A percentile compares a stretch with the other conserved stretches of the same genome.
Conservation (phyloP, 345 rosid species). For the Lumnitzera racemosa region DNA sequence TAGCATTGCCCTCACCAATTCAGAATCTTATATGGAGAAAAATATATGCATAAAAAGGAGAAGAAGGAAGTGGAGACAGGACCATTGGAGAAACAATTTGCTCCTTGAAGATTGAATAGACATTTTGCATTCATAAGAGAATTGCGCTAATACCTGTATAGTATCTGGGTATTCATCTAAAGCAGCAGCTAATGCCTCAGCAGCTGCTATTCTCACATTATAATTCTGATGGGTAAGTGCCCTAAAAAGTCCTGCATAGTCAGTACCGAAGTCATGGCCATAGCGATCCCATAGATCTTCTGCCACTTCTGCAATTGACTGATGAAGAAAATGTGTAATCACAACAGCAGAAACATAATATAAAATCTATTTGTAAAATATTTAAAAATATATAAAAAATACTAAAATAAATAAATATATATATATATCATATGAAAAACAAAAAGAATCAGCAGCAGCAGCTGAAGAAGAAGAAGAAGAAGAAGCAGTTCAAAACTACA, state of each 20-base stretch:
- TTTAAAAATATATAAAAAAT: too few relatives aligned
- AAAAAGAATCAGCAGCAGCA: too few relatives aligned
- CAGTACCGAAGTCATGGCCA: conserved; percentile 83
- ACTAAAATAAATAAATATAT: too few relatives aligned
- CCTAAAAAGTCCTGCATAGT: conserved; percentile 79
- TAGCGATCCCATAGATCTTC: conserved; percentile 96
- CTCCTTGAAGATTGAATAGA: too few relatives aligned
- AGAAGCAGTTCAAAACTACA: background rate
- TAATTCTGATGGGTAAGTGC: conserved; percentile 81
- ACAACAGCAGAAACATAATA: background rate
- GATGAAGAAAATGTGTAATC: conserved; percentile 11
- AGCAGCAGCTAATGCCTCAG: conserved; percentile 97
- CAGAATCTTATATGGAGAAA: background rate
- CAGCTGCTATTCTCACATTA: conserved; percentile 83
- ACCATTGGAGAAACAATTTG: background rate
- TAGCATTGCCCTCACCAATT: background rate
- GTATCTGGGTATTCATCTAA: conserved; percentile 85
- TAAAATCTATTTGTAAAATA: background rate
- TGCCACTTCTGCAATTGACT: conserved; percentile 84
- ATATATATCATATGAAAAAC: too few relatives aligned
- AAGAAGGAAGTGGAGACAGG: background rate
- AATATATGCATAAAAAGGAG: conserved; percentile 4
- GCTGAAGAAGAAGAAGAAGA: background rate
- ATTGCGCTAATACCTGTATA: conserved; percentile 44
- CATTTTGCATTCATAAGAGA: too few relatives aligned